Percentiles rank a stretch among this genome's conserved stretches.
These are phyloP conservation scores for Clitoria ternatea DNA, from an alignment of 306 rosid species.

Conservation along the genomic window DNA sequence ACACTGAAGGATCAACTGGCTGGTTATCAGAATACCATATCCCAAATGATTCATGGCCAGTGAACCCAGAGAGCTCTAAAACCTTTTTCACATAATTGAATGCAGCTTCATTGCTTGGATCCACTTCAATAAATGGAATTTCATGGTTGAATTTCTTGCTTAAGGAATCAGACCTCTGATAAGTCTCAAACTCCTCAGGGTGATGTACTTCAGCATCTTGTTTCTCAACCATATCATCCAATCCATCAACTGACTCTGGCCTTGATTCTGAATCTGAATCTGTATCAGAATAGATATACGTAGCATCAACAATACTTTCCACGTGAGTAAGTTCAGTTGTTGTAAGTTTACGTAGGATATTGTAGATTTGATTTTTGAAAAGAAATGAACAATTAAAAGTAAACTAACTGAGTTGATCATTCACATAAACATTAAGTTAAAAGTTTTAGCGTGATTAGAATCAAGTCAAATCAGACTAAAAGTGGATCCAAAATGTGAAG, in stretches of 20 bases:
- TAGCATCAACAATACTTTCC: background rate
- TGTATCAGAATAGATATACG: background rate
- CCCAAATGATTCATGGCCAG: slow-evolving; percentile 29
- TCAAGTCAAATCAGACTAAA: too few species aligned
- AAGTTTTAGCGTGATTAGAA: background rate
- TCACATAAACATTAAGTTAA: background rate
- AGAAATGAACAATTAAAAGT: background rate
- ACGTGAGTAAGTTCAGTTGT: background rate
- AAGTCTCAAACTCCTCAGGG: slow-evolving; percentile 1
- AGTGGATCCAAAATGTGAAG: too few species aligned
- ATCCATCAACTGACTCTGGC: background rate
- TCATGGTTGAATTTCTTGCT: slow-evolving; percentile 16
- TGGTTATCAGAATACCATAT: slow-evolving; percentile 59
- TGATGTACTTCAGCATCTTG: slow-evolving; percentile 19
- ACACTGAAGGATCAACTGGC: slow-evolving; percentile 50
- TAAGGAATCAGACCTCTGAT: background rate
- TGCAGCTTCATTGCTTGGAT: slow-evolving; percentile 37
- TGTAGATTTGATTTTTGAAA: background rate
- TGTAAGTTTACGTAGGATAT: background rate
- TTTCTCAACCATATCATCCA: slow-evolving; percentile 12
- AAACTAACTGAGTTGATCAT: background rate
- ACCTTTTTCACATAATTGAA: slow-evolving; percentile 67
- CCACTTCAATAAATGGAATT: slow-evolving; percentile 29
- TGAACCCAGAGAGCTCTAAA: slow-evolving; percentile 59
- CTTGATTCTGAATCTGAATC: slow-evolving; percentile 27